Conservation (phyloP, 176 grass and related monocot genomes). For the Thalia dealbata region DNA sequence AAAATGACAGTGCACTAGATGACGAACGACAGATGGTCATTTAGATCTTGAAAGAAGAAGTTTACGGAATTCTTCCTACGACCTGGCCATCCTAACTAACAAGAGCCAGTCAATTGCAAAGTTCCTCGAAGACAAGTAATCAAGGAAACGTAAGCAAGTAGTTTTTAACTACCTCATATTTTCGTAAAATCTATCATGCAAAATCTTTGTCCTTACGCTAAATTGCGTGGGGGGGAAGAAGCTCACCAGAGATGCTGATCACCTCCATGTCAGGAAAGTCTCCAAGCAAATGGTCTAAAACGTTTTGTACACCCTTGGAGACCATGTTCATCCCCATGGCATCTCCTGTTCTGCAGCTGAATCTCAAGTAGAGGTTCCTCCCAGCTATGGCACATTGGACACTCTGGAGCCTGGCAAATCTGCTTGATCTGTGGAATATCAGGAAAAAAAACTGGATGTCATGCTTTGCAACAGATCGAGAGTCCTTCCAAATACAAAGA, state of each 20-base stretch:
- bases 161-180: background rate
- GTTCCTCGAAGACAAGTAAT: background rate
- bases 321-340: constrained; percentile 22
- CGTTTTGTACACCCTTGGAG: constrained; percentile 17
- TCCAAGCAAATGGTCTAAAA: constrained; percentile 3
- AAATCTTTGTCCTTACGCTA: background rate
- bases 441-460: background rate
- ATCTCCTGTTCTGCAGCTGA: constrained; percentile 15
- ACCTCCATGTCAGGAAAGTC: constrained; percentile 15
- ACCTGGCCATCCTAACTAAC: background rate
- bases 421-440: background rate
- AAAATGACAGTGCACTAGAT: background rate
- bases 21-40: background rate
- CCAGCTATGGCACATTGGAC: background rate
- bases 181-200: background rate
- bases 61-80: background rate
- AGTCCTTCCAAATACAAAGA: background rate
- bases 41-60: background rate
- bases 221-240: background rate
- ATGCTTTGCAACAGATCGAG: background rate
- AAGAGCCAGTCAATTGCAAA: background rate
- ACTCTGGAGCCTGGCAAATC: constrained; percentile 12
- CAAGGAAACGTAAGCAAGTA: background rate
- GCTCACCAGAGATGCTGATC: constrained; percentile 13
- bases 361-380: constrained; percentile 18